Percentiles rank a stretch among this genome's conserved stretches.
Conservation (phyloP, 31 red algal genomes). For the Porphyra umbilicalis region DNA sequence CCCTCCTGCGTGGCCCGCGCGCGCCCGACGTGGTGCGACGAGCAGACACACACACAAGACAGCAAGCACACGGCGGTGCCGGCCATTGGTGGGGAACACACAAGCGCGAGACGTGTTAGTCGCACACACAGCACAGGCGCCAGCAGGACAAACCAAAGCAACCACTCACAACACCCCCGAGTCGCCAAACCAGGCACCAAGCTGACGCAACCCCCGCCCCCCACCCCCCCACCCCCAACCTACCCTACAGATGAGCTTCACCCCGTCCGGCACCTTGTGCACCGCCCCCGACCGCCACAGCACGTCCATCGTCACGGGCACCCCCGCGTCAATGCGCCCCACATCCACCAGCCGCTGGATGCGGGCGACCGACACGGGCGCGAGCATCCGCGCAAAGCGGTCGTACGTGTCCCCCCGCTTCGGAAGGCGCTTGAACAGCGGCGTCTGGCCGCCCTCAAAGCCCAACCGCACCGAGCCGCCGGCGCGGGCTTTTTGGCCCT, state of each 20-base stretch:
- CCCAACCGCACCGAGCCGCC: constrained; percentile 48
- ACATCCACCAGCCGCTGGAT: constrained; percentile 64
- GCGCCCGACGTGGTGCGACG: no score
- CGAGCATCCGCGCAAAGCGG: constrained; percentile 24
- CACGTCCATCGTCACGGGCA: constrained; percentile 32
- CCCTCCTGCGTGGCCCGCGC: no score
- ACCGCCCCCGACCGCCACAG: constrained; percentile 39
- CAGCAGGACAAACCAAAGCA: no score
- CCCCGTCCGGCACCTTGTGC: constrained; percentile 32
- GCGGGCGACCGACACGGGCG: constrained; percentile 25
- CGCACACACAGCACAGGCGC: no score
- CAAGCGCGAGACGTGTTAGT: no score
- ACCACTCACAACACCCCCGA: no score
- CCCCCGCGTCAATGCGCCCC: constrained; percentile 24
- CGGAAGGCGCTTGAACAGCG: constrained; percentile 74
- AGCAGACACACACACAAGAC: neutral
- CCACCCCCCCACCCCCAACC: neutral
- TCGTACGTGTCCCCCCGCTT: constrained; percentile 40
- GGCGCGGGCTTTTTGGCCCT: constrained; percentile 68
- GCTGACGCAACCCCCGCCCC: neutral
- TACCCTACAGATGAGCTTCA: constrained; percentile 20
- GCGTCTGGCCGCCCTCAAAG: constrained; percentile 97
- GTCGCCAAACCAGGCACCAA: neutral
- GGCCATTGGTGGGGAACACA: no score
- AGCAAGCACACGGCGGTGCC: no score